Percentiles rank a stretch among this genome's conserved stretches.
Conservation (phyloP, 129 eudicot species). For the Pittosporum tobira region DNA sequence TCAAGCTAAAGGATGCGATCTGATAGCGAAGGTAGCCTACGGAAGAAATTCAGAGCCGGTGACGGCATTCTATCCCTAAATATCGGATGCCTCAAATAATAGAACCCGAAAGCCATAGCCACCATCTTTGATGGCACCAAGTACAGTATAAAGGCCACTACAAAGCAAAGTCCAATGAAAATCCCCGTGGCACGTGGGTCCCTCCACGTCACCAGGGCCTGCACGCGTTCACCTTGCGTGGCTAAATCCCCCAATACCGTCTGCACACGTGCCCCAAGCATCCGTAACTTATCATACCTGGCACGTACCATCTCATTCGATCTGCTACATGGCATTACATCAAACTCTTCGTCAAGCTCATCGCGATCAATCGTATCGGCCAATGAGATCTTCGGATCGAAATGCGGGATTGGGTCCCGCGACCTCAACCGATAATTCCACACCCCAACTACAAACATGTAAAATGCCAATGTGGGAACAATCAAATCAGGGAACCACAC, state of each 20-base stretch:
- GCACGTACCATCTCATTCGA: slow-evolving; percentile 59
- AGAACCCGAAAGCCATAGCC: slow-evolving; percentile 76
- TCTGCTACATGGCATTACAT: slow-evolving; percentile 53
- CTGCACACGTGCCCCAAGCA: slow-evolving; percentile 84
- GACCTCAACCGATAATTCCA: slow-evolving; percentile 79
- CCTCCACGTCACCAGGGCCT: slow-evolving; percentile 83
- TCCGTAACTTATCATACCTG: slow-evolving; percentile 75
- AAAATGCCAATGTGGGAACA: slow-evolving; percentile 71
- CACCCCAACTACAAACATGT: slow-evolving; percentile 63
- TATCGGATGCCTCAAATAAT: slow-evolving; percentile 75
- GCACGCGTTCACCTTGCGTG: slow-evolving; percentile 82
- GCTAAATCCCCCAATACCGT: slow-evolving; percentile 68
- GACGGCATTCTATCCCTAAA: slow-evolving; percentile 87
- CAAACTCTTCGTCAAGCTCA: slow-evolving; percentile 92
- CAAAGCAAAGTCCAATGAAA: slow-evolving; percentile 60
- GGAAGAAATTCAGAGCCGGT: slow-evolving; percentile 66
- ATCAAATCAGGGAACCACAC: slow-evolving; percentile 95
- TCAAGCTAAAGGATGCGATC: slow-evolving; percentile 57
- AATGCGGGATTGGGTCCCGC: slow-evolving; percentile 50
- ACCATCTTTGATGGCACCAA: slow-evolving; percentile 89
- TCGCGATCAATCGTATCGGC: slow-evolving; percentile 63
- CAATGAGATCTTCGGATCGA: slow-evolving; percentile 70
- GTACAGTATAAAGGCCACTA: slow-evolving; percentile 70
- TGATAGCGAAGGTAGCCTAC: slow-evolving; percentile 78
- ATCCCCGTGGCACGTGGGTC: slow-evolving; percentile 98